phyloP scores from a whole-genome alignment of 257 asterid genomes.

The Capsicum pubescens region DNA sequence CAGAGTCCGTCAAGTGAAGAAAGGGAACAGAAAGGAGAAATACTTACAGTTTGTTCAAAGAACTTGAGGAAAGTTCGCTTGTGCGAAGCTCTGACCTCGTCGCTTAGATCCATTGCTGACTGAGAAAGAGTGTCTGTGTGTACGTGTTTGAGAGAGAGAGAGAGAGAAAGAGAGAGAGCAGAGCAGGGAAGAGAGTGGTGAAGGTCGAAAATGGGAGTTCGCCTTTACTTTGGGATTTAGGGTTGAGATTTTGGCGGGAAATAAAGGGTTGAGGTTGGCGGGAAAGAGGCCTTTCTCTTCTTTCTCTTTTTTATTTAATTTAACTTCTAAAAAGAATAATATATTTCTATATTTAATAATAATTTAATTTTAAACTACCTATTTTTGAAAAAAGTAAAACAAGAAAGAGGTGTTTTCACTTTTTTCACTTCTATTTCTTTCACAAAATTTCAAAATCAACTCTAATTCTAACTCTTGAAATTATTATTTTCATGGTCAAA shows the following conservation, averaged over 20 bases:
- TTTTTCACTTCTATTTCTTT: too few species aligned
- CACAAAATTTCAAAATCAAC: too few species aligned
- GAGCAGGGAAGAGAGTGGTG: not conserved
- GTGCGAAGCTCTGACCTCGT: slow-evolving; percentile 78
- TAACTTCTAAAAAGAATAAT: not conserved
- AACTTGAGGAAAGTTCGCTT: slow-evolving; percentile 83
- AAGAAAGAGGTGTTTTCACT: too few species aligned
- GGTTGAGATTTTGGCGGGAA: slow-evolving; percentile 65
- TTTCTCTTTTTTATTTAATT: not conserved
- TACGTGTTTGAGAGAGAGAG: not conserved
- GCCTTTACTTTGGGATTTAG: slow-evolving; percentile 27
- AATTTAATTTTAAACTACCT: too few species aligned
- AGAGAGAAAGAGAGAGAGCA: not conserved
- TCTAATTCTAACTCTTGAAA: too few species aligned
- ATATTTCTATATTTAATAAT: too few species aligned
- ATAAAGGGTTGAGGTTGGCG: slow-evolving; percentile 47
- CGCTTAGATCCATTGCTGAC: slow-evolving; percentile 78
- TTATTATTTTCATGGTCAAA: too few species aligned
- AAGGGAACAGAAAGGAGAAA: not conserved
- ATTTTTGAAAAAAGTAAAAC: too few species aligned
- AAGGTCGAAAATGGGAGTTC: not conserved
- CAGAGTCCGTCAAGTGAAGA: not conserved
- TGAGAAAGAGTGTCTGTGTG: slow-evolving; percentile 15
- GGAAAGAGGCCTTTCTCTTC: slow-evolving; percentile 35
- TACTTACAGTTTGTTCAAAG: slow-evolving; percentile 78